phyloP scores from a whole-genome alignment of 106 monocot genomes.

The Dioscorea dumetorum region DNA sequence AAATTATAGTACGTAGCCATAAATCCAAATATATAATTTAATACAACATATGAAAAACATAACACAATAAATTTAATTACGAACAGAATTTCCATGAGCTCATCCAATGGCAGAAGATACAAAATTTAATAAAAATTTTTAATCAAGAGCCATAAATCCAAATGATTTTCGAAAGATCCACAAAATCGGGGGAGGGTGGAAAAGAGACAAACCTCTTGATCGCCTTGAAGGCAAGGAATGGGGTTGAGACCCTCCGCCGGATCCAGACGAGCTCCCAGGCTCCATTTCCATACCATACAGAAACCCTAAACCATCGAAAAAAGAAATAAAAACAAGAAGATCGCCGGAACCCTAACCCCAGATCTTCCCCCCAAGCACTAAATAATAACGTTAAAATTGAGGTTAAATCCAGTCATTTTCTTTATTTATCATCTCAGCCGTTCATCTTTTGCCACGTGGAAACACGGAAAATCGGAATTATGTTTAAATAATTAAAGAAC shows the following conservation, averaged over 20 bases:
- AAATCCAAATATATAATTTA: too few species aligned
- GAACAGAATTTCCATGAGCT: too few species aligned
- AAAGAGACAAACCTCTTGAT: conserved; percentile 12
- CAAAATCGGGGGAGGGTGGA: neutral
- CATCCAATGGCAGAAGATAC: neutral
- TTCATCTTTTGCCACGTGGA: too few species aligned
- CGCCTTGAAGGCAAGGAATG: conserved; percentile 7
- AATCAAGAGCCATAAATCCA: neutral
- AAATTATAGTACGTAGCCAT: too few species aligned
- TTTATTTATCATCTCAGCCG: too few species aligned
- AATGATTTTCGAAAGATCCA: too few species aligned
- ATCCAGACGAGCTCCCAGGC: conserved; percentile 19
- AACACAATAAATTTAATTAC: too few species aligned
- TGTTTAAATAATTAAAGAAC: too few species aligned
- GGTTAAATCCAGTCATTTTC: too few species aligned
- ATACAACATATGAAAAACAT: too few species aligned
- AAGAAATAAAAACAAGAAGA: neutral
- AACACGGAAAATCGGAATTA: too few species aligned
- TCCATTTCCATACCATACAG: conserved; percentile 40
- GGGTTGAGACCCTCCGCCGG: conserved; percentile 18
- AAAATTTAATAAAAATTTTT: neutral
- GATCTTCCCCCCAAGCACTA: neutral
- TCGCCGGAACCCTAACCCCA: neutral
- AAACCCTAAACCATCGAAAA: neutral
- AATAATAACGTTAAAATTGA: neutral